A percentile compares a stretch with the other conserved stretches of the same genome.
Evolutionary conservation across 2,329 filamentous ascomycete species (phyloP).

Genomic region (Didymella pomorum): DNA sequence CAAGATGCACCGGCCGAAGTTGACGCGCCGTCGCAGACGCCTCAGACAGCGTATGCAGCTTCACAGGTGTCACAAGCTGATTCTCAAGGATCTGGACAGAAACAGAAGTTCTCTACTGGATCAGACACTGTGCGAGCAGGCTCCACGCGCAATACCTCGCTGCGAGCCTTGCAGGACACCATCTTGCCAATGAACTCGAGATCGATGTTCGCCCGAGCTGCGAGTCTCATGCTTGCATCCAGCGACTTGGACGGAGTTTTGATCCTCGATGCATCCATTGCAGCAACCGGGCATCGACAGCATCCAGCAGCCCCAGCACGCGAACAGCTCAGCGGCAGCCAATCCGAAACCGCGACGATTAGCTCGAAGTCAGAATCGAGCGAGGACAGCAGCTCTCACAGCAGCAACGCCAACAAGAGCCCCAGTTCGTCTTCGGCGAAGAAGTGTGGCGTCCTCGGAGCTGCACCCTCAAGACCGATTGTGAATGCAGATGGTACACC

Average conservation of each 20-base stretch:
- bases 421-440: constrained; percentile 19
- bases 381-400: constrained; percentile 26
- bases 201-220: constrained; percentile 46
- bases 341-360: constrained; percentile 12
- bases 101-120: not conserved
- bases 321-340: not conserved
- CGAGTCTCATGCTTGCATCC: constrained; percentile 43
- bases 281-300: constrained; percentile 29
- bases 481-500: constrained; percentile 9
- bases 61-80: constrained; percentile 9
- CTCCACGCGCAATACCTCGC: constrained; percentile 26
- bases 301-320: constrained; percentile 14
- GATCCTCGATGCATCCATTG: constrained; percentile 46
- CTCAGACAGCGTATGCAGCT: not conserved
- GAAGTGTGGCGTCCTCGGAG: constrained; percentile 38
- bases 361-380: constrained; percentile 28
- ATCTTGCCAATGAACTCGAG: constrained; percentile 42
- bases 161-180: constrained; percentile 36
- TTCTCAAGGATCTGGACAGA: constrained; percentile 1
- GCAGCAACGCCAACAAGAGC: constrained; percentile 1
- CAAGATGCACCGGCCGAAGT: not conserved
- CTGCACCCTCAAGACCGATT: constrained; percentile 20
- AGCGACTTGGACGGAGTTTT: constrained; percentile 47
- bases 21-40: not conserved
- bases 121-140: constrained; percentile 13